These are phyloP conservation scores for Bothriochloa decipiens DNA, from an alignment of 176 grass and related monocot genomes.

Conservation along the genomic window DNA sequence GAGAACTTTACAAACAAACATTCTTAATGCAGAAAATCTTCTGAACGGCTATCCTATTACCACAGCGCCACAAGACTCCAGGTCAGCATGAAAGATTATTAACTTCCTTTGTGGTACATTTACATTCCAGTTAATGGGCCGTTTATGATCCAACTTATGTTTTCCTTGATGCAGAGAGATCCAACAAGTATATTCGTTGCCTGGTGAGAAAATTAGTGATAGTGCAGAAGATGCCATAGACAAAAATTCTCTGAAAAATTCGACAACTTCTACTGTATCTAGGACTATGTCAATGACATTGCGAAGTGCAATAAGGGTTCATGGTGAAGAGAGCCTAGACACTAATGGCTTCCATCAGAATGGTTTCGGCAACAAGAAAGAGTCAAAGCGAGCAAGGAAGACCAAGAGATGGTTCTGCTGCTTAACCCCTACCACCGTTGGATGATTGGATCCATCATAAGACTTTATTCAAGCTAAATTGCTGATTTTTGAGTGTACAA, in stretches of 20 bases:
- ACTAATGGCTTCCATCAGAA: constrained; percentile 29
- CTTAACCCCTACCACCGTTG: constrained; percentile 26
- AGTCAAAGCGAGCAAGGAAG: constrained; percentile 29
- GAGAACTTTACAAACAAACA: constrained; percentile 24
- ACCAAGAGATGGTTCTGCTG: constrained; percentile 47
- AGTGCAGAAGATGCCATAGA: not conserved
- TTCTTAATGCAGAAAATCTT: constrained; percentile 32
- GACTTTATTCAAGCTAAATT: not conserved
- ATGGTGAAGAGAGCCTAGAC: constrained; percentile 50
- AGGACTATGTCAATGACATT: constrained; percentile 36
- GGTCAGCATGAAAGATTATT: constrained; percentile 50
- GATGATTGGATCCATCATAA: constrained; percentile 28
- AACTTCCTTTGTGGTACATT: not conserved
- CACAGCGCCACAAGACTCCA: constrained; percentile 40
- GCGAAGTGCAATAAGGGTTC: constrained; percentile 43
- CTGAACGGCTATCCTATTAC: constrained; percentile 28
- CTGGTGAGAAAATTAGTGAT: not conserved
- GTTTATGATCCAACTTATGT: constrained; percentile 16
- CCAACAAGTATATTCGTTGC: not conserved
- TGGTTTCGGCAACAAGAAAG: not conserved
- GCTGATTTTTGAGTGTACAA: constrained; percentile 26
- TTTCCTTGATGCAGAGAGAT: constrained; percentile 38
- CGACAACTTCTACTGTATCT: constrained; percentile 13
- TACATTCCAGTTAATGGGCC: not conserved
- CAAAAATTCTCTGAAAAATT: not conserved